phyloP scores from a whole-genome alignment of 768 basidiomycete species.

The Tricholoma matsutake region DNA sequence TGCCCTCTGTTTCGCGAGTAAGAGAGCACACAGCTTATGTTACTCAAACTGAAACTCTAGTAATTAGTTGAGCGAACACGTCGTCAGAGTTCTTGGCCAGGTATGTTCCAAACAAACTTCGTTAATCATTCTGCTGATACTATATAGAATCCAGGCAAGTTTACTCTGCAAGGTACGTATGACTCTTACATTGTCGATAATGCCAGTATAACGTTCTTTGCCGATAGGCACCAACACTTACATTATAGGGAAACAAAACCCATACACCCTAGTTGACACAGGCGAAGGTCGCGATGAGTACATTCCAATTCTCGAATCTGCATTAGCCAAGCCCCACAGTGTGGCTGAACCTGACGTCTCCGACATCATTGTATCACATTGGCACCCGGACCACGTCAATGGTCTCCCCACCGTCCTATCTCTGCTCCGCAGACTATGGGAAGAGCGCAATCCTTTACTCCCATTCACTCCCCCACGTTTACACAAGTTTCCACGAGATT shows the following conservation, averaged over 20 bases:
- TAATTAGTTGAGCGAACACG: slow-evolving; percentile 61
- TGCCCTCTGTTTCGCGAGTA: slow-evolving; percentile 56
- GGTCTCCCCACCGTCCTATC: slow-evolving; percentile 71
- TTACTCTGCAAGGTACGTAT: slow-evolving; percentile 74
- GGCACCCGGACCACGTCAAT: slow-evolving; percentile 83
- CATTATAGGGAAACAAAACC: slow-evolving; percentile 64
- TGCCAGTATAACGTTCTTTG: not conserved
- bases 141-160: slow-evolving; percentile 79
- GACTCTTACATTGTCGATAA: not conserved
- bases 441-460: slow-evolving; percentile 37
- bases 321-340: slow-evolving; percentile 40
- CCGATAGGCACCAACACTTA: slow-evolving; percentile 85
- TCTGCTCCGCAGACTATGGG: slow-evolving; percentile 66
- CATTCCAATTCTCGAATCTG: slow-evolving; percentile 59
- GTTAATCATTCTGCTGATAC: not conserved
- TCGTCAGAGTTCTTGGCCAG: slow-evolving; percentile 74
- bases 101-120: slow-evolving; percentile 32
- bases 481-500: slow-evolving; percentile 63
- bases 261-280: slow-evolving; percentile 80
- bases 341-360: slow-evolving; percentile 58
- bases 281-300: slow-evolving; percentile 74
- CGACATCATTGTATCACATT: slow-evolving; percentile 90
- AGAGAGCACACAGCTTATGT: slow-evolving; percentile 3
- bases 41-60: slow-evolving; percentile 3
- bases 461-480: slow-evolving; percentile 67